Evolutionary conservation across 306 rosid species (phyloP).

Genomic region (Rosa lucieae): DNA sequence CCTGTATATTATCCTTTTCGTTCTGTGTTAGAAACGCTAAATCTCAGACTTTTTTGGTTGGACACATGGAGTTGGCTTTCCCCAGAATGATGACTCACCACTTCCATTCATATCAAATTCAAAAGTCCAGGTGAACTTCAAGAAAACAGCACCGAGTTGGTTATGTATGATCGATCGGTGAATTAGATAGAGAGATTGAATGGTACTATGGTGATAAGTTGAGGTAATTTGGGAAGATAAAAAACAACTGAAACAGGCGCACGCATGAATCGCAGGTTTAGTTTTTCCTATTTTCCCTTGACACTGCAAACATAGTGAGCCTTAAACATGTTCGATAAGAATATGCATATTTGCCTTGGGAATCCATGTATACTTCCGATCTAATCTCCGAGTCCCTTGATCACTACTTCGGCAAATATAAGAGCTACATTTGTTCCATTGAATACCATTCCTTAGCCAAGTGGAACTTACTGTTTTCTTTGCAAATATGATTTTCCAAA

Average conservation of each 20-base stretch:
- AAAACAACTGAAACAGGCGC: neutral
- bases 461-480: too few relatives aligned
- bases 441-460: too few relatives aligned
- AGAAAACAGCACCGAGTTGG: neutral
- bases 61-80: neutral
- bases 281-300: neutral
- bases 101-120: too few relatives aligned
- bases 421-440: neutral
- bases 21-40: neutral
- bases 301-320: neutral
- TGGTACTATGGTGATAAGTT: neutral
- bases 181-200: neutral
- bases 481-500: too few relatives aligned
- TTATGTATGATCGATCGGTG: too few relatives aligned
- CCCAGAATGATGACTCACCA: neutral
- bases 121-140: neutral
- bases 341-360: neutral
- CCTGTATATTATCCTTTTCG: neutral
- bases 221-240: neutral
- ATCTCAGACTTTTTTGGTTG: neutral
- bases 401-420: neutral
- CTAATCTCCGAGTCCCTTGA: neutral
- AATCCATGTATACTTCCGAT: neutral
- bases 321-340: neutral
- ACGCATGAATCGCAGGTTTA: neutral